These are phyloP conservation scores for Backusella tarrabulga DNA, from an alignment of 192 early-diverging fungal species.

Conservation along the genomic window DNA sequence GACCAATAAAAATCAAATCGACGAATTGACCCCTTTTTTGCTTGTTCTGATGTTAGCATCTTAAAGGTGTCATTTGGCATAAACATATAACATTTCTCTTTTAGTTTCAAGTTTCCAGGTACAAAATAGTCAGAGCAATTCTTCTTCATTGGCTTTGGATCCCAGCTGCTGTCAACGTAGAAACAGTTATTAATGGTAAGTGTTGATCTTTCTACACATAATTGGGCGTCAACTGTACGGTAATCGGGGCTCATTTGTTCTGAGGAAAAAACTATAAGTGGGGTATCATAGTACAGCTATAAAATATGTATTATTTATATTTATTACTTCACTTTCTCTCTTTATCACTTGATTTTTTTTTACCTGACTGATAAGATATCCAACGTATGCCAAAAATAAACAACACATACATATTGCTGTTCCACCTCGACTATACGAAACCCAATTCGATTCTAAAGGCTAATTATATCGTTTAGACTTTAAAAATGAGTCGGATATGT, in stretches of 20 bases:
- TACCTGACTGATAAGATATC: neutral
- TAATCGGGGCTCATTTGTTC: neutral
- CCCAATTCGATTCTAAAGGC: neutral
- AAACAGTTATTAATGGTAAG: neutral
- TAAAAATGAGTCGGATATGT: neutral
- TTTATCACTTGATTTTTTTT: neutral
- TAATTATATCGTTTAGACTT: neutral
- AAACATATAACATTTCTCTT: constrained; percentile 9
- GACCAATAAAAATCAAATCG: constrained; percentile 21
- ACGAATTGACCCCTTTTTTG: neutral
- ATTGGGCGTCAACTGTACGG: neutral
- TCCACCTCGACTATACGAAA: neutral
- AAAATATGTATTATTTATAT: neutral
- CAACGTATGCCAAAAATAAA: neutral
- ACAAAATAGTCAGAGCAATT: neutral
- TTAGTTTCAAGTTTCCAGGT: too few species aligned
- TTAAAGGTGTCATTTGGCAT: neutral
- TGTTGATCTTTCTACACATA: neutral
- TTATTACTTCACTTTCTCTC: too few species aligned
- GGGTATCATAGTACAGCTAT: neutral
- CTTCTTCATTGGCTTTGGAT: neutral
- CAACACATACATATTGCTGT: neutral
- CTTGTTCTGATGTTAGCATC: neutral
- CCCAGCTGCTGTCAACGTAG: neutral
- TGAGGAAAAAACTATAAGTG: neutral